These are phyloP conservation scores for Trichophyton equinum DNA, from an alignment of 2,329 filamentous ascomycete genomes.

Conservation along the genomic window DNA sequence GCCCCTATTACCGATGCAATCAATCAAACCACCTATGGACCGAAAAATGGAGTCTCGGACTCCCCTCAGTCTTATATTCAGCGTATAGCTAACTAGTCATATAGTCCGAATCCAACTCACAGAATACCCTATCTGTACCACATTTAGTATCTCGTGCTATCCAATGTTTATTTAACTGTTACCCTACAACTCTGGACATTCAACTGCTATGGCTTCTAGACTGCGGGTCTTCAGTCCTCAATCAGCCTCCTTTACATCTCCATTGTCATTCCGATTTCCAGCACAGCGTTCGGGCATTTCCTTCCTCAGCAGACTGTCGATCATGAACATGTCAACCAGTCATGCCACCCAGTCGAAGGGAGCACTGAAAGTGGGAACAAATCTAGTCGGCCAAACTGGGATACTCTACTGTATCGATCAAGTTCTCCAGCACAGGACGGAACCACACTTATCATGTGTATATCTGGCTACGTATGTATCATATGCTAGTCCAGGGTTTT, in stretches of 20 bases:
- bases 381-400: neutral
- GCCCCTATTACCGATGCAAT: no score
- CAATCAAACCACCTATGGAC: no score
- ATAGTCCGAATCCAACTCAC: no score
- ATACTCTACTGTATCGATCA: neutral
- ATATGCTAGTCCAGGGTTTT: neutral
- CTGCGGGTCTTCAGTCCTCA: neutral
- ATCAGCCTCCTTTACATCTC: neutral
- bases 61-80: no score
- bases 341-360: neutral
- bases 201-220: neutral
- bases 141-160: no score
- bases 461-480: neutral
- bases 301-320: neutral
- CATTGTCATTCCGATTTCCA: neutral
- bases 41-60: no score
- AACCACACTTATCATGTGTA: slow-evolving; percentile 7
- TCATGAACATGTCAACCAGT: neutral
- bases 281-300: neutral
- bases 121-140: no score
- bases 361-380: neutral
- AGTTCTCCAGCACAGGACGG: slow-evolving; percentile 8
- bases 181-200: neutral
- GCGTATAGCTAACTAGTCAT: no score
- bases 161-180: neutral